These are phyloP conservation scores for Excoecaria agallocha DNA, from an alignment of 345 rosid species.

Conservation along the genomic window DNA sequence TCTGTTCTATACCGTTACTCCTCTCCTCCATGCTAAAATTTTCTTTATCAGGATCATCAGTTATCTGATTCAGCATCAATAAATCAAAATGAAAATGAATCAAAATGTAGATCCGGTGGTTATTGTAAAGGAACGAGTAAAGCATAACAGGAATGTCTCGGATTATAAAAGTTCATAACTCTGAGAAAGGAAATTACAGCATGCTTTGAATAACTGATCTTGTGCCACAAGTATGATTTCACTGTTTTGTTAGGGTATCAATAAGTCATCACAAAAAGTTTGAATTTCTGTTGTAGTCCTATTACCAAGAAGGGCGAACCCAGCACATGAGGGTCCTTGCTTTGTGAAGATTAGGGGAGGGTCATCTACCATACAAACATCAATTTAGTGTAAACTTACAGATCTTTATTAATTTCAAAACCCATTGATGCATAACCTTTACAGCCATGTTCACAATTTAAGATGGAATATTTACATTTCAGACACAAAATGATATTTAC, in stretches of 20 bases:
- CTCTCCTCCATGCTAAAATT: constrained; percentile 42
- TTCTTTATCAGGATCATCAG: constrained; percentile 52
- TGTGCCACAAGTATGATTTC: constrained; percentile 2
- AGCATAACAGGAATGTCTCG: background rate
- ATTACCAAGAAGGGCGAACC: background rate
- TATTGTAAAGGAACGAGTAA: background rate
- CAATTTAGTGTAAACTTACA: background rate
- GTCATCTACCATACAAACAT: background rate
- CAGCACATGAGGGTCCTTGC: background rate
- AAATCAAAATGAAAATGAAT: constrained; percentile 9
- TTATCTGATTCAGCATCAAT: constrained; percentile 39
- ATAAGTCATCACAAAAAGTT: background rate
- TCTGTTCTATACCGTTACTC: constrained; percentile 25
- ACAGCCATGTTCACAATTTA: background rate
- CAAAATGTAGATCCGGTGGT: background rate
- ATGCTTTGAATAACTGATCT: background rate
- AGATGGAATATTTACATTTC: background rate
- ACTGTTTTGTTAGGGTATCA: background rate
- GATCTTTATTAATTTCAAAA: background rate
- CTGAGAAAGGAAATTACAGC: background rate
- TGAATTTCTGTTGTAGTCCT: no score
- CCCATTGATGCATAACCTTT: background rate
- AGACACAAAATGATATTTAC: background rate
- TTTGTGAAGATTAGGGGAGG: background rate
- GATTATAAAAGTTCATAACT: background rate